These are phyloP conservation scores for Saccharum spontaneum DNA, from an alignment of 176 grass and related monocot species.

Conservation along the genomic window DNA sequence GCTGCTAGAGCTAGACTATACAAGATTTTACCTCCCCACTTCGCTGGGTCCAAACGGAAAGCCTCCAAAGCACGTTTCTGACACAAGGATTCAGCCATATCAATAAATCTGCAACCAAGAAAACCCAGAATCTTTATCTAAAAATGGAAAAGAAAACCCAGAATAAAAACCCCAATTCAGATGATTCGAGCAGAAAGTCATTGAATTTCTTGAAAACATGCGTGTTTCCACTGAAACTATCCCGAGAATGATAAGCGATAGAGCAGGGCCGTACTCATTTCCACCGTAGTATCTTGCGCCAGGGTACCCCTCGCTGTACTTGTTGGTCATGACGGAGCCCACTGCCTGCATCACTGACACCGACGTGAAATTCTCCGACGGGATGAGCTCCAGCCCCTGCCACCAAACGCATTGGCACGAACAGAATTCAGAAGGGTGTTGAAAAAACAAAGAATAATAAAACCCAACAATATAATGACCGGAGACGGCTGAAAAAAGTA, in stretches of 20 bases:
- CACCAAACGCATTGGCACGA: constrained; percentile 1
- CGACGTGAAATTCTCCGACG: constrained; percentile 97
- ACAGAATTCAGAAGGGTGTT: constrained; percentile 6
- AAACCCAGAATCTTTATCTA: constrained; percentile 6
- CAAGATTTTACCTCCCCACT: constrained; percentile 88
- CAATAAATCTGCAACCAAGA: constrained; percentile 74
- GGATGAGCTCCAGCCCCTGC: constrained; percentile 97
- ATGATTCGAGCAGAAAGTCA: not conserved
- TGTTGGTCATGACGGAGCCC: constrained; percentile 98
- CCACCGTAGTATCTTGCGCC: constrained; percentile 99
- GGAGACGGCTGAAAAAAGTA: not conserved
- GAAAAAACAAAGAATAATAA: not conserved
- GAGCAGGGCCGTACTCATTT: constrained; percentile 66
- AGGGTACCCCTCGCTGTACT: constrained; percentile 98
- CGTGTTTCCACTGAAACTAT: not conserved
- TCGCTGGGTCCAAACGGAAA: constrained; percentile 79
- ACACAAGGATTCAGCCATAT: constrained; percentile 92
- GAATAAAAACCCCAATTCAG: constrained; percentile 3
- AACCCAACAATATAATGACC: not conserved
- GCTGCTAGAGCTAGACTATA: not conserved
- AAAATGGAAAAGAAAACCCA: constrained; percentile 11
- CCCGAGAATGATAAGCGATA: not conserved
- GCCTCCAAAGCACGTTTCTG: constrained; percentile 95
- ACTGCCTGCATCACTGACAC: constrained; percentile 97
- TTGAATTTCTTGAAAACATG: constrained; percentile 8